These are phyloP conservation scores for Echria macrotheca DNA, from an alignment of 495 filamentous ascomycete genomes.

Conservation along the genomic window DNA sequence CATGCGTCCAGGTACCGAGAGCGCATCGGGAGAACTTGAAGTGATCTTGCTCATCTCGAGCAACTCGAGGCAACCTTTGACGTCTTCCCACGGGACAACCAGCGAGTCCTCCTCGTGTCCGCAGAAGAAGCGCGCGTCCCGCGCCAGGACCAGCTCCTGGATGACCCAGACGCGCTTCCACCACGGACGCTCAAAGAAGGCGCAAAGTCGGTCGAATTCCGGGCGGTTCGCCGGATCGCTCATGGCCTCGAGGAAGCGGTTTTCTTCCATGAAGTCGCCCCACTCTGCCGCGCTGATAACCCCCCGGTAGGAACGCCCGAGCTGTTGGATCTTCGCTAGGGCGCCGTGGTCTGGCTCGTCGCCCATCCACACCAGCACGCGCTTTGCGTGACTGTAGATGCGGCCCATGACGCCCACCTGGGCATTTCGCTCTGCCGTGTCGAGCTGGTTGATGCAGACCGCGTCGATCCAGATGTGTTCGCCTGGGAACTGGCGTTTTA, in stretches of 20 bases:
- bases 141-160: slow-evolving; percentile 3
- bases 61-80: too few species aligned
- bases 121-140: background rate
- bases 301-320: background rate
- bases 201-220: background rate
- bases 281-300: too few species aligned
- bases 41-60: too few species aligned
- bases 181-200: background rate
- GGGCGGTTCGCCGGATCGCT: background rate
- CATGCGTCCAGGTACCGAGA: too few species aligned
- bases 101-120: too few species aligned
- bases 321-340: background rate
- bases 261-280: too few species aligned
- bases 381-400: background rate
- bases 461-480: background rate
- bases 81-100: too few species aligned
- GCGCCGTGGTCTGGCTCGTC: background rate
- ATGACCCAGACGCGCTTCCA: slow-evolving; percentile 3
- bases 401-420: background rate
- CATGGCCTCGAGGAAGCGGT: background rate
- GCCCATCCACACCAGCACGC: background rate
- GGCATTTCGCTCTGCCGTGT: background rate
- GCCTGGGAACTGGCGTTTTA: background rate
- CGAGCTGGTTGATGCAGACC: background rate
- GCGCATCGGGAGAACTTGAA: too few species aligned